Evolutionary conservation across 2,329 filamentous ascomycete species (phyloP), one percentile per base, ranked within the genome.

Genomic region (Cercospora sp.): DNA sequence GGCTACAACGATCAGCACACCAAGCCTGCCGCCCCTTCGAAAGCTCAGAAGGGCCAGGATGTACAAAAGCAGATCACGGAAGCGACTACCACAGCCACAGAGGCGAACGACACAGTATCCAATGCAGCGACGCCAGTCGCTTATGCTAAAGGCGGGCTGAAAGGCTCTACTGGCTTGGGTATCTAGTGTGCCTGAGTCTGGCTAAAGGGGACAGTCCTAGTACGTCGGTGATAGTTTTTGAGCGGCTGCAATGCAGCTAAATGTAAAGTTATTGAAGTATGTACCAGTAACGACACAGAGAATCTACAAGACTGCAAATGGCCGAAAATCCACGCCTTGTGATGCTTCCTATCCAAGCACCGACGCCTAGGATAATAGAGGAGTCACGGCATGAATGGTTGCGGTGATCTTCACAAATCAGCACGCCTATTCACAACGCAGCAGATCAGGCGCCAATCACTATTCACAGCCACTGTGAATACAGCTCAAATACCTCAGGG

Each of bases 91-190:
- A 73, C 73, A 60, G 69, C 70, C 13, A 72, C 72, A 3, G 66
- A 71, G 23, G 69, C 72, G 3, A 65, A 65, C 20, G 67, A 72
- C 18, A 66, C 70, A 20, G 67, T 67, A 53, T 67, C 68, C 42
- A 65, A 64, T 23, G 60, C 66, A 28, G 33, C 33, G 23, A 69
- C 61, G 26, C 61, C 65, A 20, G 61, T 65, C 8, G 65, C 65
- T 5, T 69, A 69, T 55, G 61, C 62, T 8, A 77, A 76, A 51
- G 76, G 76, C 30, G 72, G 72, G 9, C 28, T 77, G 18, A 70
- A 72, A 16, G 75, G 75, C 12, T 69, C 65, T 1, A 74, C 75
- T 20, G 75, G 73, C 5, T 42, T 75, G 18, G 64, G 64, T 10
- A 18, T 65, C 7, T 61, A 63, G 61, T 20, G 45, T 16, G 5